Evolutionary conservation across 768 basidiomycete species (phyloP).

Genomic region (Gloeostereum incarnatum): DNA sequence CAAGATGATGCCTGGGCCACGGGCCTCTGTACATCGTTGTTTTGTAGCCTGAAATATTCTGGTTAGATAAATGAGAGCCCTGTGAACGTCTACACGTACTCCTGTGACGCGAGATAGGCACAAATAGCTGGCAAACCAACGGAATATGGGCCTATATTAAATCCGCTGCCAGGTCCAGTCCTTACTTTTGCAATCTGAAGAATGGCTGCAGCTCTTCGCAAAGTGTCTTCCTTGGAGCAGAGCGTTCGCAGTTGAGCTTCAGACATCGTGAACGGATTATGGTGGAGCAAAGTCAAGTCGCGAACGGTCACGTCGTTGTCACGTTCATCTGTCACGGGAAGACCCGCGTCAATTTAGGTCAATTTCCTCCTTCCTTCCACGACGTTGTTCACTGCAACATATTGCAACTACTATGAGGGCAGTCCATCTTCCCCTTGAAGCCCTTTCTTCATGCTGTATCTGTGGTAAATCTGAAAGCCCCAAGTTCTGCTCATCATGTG

Average conservation of each 20-base stretch:
- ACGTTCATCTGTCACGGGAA: too few relatives aligned
- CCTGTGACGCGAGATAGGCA: constrained; percentile 38
- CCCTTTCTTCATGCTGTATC: constrained; percentile 10
- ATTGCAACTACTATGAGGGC: too few relatives aligned
- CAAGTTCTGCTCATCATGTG: constrained; percentile 12
- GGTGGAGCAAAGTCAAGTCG: too few relatives aligned
- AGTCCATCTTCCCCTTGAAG: constrained; percentile 13
- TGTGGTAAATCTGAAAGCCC: constrained; percentile 8
- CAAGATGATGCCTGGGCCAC: constrained; percentile 7
- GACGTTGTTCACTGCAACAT: too few relatives aligned
- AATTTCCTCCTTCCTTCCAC: too few relatives aligned
- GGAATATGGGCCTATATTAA: constrained; percentile 25
- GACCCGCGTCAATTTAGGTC: too few relatives aligned
- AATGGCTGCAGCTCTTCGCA: constrained; percentile 20
- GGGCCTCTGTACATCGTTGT: constrained; percentile 4
- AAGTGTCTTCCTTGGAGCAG: constrained; percentile 23
- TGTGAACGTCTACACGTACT: constrained; percentile 18
- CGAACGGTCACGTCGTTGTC: too few relatives aligned
- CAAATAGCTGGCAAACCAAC: constrained; percentile 40
- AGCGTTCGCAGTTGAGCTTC: too few relatives aligned
- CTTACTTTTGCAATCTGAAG: constrained; percentile 26
- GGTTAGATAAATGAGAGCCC: background rate
- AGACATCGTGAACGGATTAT: too few relatives aligned
- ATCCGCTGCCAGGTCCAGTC: constrained; percentile 42
- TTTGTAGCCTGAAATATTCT: constrained; percentile 7